Evolutionary conservation across 164 flowering plant species (phyloP).

Genomic region (Aristolochia contorta): DNA sequence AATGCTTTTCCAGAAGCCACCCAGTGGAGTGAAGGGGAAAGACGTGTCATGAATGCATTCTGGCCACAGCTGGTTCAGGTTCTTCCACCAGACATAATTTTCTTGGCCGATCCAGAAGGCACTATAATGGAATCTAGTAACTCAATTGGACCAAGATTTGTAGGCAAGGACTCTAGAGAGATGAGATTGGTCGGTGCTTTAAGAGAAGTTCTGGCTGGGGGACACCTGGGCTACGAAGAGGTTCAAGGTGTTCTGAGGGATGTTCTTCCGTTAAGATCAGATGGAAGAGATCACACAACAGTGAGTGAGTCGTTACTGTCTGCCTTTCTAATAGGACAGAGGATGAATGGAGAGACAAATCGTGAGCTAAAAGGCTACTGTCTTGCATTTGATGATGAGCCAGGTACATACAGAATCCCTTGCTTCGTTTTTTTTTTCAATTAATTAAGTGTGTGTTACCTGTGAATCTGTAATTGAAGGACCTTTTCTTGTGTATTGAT

Average conservation of each 20-base stretch:
- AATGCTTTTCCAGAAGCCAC: constrained; percentile 88
- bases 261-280: constrained; percentile 58
- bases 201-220: constrained; percentile 95
- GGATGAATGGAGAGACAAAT: constrained; percentile 98
- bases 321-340: constrained; percentile 92
- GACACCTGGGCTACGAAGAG: constrained; percentile 96
- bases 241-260: constrained; percentile 86
- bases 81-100: constrained; percentile 72
- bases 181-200: constrained; percentile 98
- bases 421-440: neutral
- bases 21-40: constrained; percentile 99
- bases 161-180: constrained; percentile 52
- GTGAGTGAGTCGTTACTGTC: constrained; percentile 75
- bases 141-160: constrained; percentile 72
- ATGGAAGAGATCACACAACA: constrained; percentile 20
- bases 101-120: constrained; percentile 97
- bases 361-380: constrained; percentile 96
- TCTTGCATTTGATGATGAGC: constrained; percentile 96
- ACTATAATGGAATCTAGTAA: constrained; percentile 71
- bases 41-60: constrained; percentile 63
- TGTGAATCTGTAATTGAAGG: neutral
- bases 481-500: neutral
- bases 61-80: constrained; percentile 76
- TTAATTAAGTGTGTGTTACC: too few species aligned
- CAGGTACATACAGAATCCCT: constrained; percentile 33